Evolutionary conservation across 441 rosid genomes (phyloP), one percentile per base, ranked within the genome.

Genomic region (Euphorbia schlechtendalii): DNA sequence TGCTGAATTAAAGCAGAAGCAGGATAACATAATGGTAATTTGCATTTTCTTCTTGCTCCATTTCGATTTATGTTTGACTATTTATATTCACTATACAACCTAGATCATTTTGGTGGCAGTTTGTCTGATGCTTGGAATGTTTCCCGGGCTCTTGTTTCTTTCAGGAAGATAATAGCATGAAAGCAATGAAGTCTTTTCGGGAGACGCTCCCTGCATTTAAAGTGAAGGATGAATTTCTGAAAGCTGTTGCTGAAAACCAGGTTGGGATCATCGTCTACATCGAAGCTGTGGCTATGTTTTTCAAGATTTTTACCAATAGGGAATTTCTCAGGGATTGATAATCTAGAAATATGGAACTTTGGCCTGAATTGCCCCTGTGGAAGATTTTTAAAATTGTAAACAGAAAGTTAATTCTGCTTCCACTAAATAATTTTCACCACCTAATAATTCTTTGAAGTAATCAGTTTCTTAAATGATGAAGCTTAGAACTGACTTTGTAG

Each of bases 191-290:
- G 51, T 81, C 91, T 68, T 84, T 93, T 81, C 82, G 97, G 75
- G 84, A 86, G 69, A 85, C 81, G 71, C 90, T 93, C 53, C 98
- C 97, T 78, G 90, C 96, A 63, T 90, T 85, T 76, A 88, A 83
- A 84, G 71, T 80, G 83, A 93, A 72, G 81, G 74, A 75, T 20
- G 84, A 78, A 57, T 90, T 93, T 75, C 81, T 90, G 71, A 85
- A 85, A 73, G 82, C 95, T 74, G 89, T 90, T 71, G 73, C 78
- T n/a, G 75, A 82, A 73, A 88, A 86, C 80, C 97, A 93, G 97
- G 97, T 92, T 61, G 53, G 28, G 22, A 60, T 53, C 27, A 5
- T 18, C 43, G 30, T 43, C 21, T 22, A 63, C 66, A 55, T 68
- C 71, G 48, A 24, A 43, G 48, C 17, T 43, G 48, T 25, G 24